A percentile compares a stretch with the other conserved stretches of the same genome.
These are phyloP conservation scores for Exserohilum turcica DNA, from an alignment of 2,329 filamentous ascomycete genomes.

Conservation along the genomic window DNA sequence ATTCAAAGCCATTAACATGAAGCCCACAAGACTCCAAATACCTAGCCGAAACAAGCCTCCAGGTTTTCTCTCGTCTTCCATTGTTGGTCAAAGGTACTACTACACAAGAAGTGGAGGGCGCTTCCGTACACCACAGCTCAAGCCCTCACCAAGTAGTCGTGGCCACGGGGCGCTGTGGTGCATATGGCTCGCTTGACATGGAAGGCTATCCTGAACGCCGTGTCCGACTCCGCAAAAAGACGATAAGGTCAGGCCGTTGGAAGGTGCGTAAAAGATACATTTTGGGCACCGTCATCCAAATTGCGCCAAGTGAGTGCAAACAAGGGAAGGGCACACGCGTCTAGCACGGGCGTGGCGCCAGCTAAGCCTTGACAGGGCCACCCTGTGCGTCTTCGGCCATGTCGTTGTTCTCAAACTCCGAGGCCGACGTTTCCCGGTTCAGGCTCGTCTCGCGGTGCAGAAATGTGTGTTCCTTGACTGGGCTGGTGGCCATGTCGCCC, in stretches of 20 bases:
- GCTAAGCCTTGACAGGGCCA: conserved; percentile 28
- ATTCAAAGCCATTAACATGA: conserved; percentile 6
- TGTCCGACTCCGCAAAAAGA: conserved; percentile 15
- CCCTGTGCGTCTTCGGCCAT: conserved; percentile 15
- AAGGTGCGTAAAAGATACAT: conserved; percentile 23
- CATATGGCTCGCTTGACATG: conserved; percentile 2
- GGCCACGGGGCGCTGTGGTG: conserved; percentile 7
- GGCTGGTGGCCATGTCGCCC: conserved; percentile 66
- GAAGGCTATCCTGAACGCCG: conserved; percentile 24
- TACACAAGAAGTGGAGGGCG: conserved; percentile 28
- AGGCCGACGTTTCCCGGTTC: conserved; percentile 74
- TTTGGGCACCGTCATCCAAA: conserved; percentile 18
- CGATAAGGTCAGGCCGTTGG: conserved; percentile 20
- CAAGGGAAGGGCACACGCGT: conserved; percentile 5
- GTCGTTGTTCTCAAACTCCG: conserved; percentile 59
- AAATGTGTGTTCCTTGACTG: conserved; percentile 88
- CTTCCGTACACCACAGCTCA: not conserved
- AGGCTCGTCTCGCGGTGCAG: conserved; percentile 81
- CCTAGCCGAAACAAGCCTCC: conserved; percentile 3
- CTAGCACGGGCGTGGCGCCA: not conserved
- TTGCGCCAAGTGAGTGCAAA: conserved; percentile 10
- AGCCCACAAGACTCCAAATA: not conserved
- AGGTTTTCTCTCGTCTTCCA: not conserved
- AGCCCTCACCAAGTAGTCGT: conserved; percentile 9
- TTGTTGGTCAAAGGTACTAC: conserved; percentile 16